These are phyloP conservation scores for Moelleriella libera DNA, from an alignment of 2,329 filamentous ascomycete species.

Conservation along the genomic window DNA sequence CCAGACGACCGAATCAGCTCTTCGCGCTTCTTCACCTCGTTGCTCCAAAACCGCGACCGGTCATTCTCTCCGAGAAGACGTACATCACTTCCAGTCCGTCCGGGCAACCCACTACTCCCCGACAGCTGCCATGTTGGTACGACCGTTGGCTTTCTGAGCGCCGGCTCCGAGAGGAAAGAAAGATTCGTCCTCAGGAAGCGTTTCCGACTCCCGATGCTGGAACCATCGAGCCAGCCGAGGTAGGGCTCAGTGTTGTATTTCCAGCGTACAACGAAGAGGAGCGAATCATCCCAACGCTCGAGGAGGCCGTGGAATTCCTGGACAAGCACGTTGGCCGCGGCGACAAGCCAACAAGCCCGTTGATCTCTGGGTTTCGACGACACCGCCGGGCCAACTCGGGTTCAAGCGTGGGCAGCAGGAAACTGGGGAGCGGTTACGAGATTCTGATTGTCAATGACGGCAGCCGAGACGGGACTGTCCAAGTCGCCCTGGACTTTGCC, in stretches of 20 bases:
- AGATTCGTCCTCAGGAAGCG: constrained; percentile 19
- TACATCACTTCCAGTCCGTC: constrained; percentile 64
- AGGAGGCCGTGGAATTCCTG: constrained; percentile 81
- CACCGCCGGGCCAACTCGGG: constrained; percentile 14
- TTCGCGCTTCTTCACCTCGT: constrained; percentile 58
- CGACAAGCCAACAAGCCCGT: constrained; percentile 10
- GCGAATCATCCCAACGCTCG: constrained; percentile 68
- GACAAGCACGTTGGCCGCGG: constrained; percentile 57
- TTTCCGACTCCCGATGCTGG: constrained; percentile 32
- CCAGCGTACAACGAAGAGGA: constrained; percentile 92
- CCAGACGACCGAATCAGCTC: constrained; percentile 19
- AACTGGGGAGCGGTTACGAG: constrained; percentile 56
- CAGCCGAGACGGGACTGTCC: constrained; percentile 66
- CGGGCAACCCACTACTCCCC: constrained; percentile 17
- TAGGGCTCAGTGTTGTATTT: constrained; percentile 85
- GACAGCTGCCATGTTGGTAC: constrained; percentile 73
- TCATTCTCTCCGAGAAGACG: constrained; percentile 66
- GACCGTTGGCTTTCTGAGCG: constrained; percentile 57
- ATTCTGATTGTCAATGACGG: constrained; percentile 88
- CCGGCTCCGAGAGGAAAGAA: constrained; percentile 29
- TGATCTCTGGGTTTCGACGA: constrained; percentile 15
- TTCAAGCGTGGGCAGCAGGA: neutral
- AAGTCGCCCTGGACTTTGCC: constrained; percentile 71
- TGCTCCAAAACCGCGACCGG: constrained; percentile 65
- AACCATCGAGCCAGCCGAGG: constrained; percentile 56